phyloP scores from a whole-genome alignment of 2,329 filamentous ascomycete genomes.

The Penicillium janthinellum region DNA sequence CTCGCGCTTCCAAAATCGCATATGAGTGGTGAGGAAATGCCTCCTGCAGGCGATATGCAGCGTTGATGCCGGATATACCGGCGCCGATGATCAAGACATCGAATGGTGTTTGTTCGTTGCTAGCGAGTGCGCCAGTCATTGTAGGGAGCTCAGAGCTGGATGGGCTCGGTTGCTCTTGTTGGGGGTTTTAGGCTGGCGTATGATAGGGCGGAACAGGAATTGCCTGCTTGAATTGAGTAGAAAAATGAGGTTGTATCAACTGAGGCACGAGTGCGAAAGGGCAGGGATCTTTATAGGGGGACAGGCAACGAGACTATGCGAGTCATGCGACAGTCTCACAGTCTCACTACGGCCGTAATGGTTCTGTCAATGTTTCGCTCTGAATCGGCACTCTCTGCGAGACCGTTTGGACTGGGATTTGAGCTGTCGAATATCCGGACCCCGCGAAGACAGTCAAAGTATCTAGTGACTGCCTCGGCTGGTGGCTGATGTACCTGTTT shows the following conservation, averaged over 20 bases:
- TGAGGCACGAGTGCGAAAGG: neutral
- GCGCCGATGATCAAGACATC: constrained; percentile 5
- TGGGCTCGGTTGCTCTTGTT: neutral
- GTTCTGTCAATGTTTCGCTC: neutral
- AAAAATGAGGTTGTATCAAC: neutral
- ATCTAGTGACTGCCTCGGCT: neutral
- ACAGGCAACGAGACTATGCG: neutral
- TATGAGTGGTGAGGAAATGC: neutral
- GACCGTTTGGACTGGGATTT: neutral
- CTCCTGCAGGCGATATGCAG: neutral
- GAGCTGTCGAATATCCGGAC: neutral
- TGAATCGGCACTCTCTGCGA: neutral
- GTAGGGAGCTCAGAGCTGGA: too few relatives aligned
- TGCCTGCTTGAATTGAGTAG: neutral
- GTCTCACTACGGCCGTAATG: neutral
- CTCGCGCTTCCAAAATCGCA: neutral
- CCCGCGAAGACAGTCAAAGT: neutral
- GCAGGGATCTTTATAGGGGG: neutral
- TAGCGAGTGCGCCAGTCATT: neutral
- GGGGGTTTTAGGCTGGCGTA: neutral
- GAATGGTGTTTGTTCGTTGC: neutral
- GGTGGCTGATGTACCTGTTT: neutral
- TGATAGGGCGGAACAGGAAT: neutral
- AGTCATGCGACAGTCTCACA: neutral
- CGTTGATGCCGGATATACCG: constrained; percentile 5